Percentiles rank a stretch among this genome's conserved stretches.
Conservation (phyloP, 75 land plant genomes). For the Gnetum montanum region DNA sequence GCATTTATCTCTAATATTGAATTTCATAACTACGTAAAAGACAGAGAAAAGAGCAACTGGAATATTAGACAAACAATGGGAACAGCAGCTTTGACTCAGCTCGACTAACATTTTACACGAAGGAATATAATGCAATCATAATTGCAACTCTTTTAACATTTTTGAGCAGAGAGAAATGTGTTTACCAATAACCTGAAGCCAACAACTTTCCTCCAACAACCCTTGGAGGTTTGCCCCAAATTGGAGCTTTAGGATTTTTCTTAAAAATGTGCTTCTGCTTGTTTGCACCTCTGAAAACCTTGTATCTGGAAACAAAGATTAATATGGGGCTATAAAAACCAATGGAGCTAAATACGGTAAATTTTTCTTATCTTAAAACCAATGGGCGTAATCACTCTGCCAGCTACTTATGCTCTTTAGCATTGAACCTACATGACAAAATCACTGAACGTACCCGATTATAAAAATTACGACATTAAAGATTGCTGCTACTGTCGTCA, state of each 20-base stretch:
- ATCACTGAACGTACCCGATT: conserved; percentile 45
- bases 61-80: no score
- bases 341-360: neutral
- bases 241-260: conserved; percentile 64
- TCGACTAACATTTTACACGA: no score
- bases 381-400: no score
- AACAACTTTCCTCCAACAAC: conserved; percentile 88
- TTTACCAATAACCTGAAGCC: conserved; percentile 95
- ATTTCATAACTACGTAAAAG: no score
- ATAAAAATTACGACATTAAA: conserved; percentile 64
- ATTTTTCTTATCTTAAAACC: neutral
- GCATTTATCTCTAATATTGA: no score
- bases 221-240: conserved; percentile 94
- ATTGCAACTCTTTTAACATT: no score
- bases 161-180: neutral
- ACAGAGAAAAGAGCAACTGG: no score
- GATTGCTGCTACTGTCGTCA: conserved; percentile 47
- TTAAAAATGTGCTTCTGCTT: conserved; percentile 87
- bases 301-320: no score
- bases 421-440: neutral
- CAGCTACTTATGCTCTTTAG: neutral
- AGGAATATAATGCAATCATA: no score
- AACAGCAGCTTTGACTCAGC: no score
- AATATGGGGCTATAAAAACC: neutral
- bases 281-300: conserved; percentile 87